phyloP scores from a whole-genome alignment of 441 rosid species.

The Metrosideros polymorpha region DNA sequence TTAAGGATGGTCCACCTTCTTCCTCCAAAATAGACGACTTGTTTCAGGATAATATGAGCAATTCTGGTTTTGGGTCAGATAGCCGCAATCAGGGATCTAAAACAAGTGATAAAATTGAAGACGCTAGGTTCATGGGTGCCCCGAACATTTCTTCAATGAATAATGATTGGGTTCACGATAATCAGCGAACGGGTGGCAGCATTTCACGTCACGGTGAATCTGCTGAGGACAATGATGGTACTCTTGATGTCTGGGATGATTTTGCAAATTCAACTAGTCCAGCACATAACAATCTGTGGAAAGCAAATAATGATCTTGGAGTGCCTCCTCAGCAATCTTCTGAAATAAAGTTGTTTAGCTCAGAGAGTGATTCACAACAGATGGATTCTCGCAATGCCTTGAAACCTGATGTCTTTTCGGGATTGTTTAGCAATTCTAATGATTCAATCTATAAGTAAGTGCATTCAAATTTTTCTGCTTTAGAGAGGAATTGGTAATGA shows the following conservation, averaged over 20 bases:
- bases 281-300: conserved; percentile 14
- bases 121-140: not conserved
- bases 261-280: conserved; percentile 35
- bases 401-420: conserved; percentile 33
- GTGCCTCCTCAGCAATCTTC: conserved; percentile 21
- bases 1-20: conserved; percentile 17
- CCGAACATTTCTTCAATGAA: not conserved
- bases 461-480: conserved; percentile 22
- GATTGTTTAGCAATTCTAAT: conserved; percentile 19
- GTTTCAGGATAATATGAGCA: conserved; percentile 43
- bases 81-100: not conserved
- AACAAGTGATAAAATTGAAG: not conserved
- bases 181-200: conserved; percentile 14
- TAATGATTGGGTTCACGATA: not conserved
- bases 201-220: conserved; percentile 16
- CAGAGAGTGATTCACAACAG: conserved; percentile 14
- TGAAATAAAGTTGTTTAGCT: conserved; percentile 26
- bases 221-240: conserved; percentile 30
- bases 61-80: conserved; percentile 5
- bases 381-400: conserved; percentile 22
- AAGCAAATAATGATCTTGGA: conserved; percentile 13
- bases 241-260: conserved; percentile 56
- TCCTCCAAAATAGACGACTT: conserved; percentile 27
- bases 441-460: conserved; percentile 9
- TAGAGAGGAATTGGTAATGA: conserved; percentile 32